These are phyloP conservation scores for Linnemannia exigua DNA, from an alignment of 192 early-diverging fungal genomes.

Conservation along the genomic window DNA sequence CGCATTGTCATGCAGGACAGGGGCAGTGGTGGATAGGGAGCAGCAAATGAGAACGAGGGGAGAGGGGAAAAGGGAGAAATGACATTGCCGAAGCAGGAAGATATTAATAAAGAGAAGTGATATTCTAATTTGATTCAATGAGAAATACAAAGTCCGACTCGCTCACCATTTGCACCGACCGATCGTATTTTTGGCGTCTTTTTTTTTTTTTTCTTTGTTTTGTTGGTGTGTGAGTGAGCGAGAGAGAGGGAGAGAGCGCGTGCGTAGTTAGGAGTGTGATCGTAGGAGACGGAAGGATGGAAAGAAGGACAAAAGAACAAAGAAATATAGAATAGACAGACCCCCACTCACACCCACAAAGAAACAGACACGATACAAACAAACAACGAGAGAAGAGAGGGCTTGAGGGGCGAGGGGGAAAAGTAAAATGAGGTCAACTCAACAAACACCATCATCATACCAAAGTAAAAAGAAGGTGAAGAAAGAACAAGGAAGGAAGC, in stretches of 20 bases:
- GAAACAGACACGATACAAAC: not conserved
- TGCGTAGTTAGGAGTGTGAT: constrained; percentile 5
- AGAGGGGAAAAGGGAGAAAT: not conserved
- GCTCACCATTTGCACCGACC: not conserved
- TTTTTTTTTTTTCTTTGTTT: not conserved
- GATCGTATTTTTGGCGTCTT: constrained; percentile 8
- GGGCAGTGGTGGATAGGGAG: not conserved
- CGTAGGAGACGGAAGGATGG: not conserved
- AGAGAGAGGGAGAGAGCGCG: not conserved
- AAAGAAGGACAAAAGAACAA: not conserved
- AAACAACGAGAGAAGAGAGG: not conserved
- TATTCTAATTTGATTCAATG: not conserved
- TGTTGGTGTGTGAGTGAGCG: not conserved
- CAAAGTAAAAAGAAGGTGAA: not conserved
- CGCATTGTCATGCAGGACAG: constrained; percentile 9
- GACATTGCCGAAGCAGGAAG: not conserved
- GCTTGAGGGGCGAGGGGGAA: not conserved
- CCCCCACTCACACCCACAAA: not conserved
- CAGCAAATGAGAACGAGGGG: not conserved
- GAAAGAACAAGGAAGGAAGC: not conserved
- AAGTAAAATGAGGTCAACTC: not conserved
- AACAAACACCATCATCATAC: not conserved
- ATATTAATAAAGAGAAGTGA: not conserved
- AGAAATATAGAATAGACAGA: not conserved
- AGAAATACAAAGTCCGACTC: not conserved